Base-by-base conservation (phyloP, 1,284 basidiomycete genomes). In the Trametes hirsuta region DNA sequence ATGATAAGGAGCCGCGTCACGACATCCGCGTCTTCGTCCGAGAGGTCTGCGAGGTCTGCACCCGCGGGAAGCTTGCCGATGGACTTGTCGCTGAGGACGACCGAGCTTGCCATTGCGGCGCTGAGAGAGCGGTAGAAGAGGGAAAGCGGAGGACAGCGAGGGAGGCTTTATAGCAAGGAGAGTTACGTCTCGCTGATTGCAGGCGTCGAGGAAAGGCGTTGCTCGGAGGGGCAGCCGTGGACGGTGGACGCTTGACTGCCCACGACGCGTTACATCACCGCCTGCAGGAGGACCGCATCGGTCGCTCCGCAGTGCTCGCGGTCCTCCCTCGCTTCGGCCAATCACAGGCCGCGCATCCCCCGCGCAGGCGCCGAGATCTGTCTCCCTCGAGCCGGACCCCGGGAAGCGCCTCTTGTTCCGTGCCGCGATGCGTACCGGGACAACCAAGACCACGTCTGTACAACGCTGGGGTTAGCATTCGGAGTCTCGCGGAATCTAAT, bases 1-100 rank as follows among this genome's bases (percentile, higher is more conserved):
- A 72, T 74, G 50, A 69, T 66, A 44, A 67, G 62, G 34, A 72
- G 11, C 36, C 70, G 64, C 40, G 64, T 55, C 14, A 48, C 48
- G 8, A 50, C 24, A 21, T 55, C 57, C n/a, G 44, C 55, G 39
- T 62, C 53, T 22, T 61, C 53, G 12, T 52, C 35, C 3, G 6
- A 15, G 21, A 6, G 30, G 1, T 30, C 30, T 30, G 30, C 30
- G 30, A 30, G 30, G 30, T 5, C 30, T 30, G 30, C 21, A 2
- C 25, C 15, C 37, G 36, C 51, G 11, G 63, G 49, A 1, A 59
- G 51, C 48, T 53, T 65, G 6, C 42, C 52, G 22, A 46, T 18
- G 25, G 40, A 36, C 46, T 57, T 58, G 46, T 14, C 10, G 49
- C 15, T 37, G 11, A 39, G n/a, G n/a, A 11, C 21, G 10, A 14